Conservation (phyloP, 2,329 filamentous ascomycete species). For the Laburnicola sp. region DNA sequence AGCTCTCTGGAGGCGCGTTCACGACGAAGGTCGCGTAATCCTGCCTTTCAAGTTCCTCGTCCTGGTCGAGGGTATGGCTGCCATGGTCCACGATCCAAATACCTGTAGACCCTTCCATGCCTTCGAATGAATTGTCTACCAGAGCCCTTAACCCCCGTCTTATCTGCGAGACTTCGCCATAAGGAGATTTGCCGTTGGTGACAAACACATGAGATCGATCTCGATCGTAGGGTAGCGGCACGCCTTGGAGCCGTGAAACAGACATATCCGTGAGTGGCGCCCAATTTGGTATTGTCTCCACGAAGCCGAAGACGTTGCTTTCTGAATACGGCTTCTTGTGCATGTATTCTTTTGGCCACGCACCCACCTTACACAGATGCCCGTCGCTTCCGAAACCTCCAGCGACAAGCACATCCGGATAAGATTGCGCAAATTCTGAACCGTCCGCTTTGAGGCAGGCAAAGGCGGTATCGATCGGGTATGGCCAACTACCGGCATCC, state of each 20-base stretch:
- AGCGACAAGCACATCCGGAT: constrained; percentile 76
- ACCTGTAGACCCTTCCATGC: constrained; percentile 38
- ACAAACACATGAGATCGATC: constrained; percentile 40
- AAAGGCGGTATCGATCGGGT: constrained; percentile 80
- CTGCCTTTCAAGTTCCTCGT: constrained; percentile 27
- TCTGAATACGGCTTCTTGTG: constrained; percentile 58
- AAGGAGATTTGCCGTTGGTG: constrained; percentile 49
- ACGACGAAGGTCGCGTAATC: constrained; percentile 44
- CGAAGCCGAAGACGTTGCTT: constrained; percentile 48
- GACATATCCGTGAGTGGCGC: constrained; percentile 56
- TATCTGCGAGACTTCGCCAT: constrained; percentile 51
- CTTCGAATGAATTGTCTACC: constrained; percentile 33
- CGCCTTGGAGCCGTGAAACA: constrained; percentile 31
- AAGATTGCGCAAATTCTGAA: constrained; percentile 55
- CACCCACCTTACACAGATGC: constrained; percentile 69
- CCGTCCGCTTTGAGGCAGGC: constrained; percentile 63
- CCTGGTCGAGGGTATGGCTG: constrained; percentile 30
- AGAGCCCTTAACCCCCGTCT: constrained; percentile 48
- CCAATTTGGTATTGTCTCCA: constrained; percentile 67
- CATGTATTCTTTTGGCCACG: constrained; percentile 46
- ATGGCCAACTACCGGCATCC: constrained; percentile 62
- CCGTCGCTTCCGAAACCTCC: constrained; percentile 79
- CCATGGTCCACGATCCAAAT: constrained; percentile 45
- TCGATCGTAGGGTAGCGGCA: constrained; percentile 24
- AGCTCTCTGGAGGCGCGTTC: constrained; percentile 38